Conservation (phyloP, 2,329 filamentous ascomycete genomes). For the Botryotinia globosa region DNA sequence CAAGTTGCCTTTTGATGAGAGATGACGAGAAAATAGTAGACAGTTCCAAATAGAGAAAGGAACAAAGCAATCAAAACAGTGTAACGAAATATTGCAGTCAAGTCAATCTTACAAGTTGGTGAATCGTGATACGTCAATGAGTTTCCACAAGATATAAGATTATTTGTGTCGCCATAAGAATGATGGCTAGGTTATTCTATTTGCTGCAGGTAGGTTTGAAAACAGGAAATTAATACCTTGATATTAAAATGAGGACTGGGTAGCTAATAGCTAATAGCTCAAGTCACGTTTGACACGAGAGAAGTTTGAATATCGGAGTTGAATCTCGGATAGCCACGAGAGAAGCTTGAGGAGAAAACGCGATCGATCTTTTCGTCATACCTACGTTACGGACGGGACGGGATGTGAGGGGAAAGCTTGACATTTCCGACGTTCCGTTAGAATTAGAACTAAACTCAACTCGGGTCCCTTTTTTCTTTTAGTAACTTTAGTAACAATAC, state of each 20-base stretch:
- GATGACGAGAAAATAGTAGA: not conserved
- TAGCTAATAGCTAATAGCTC: not conserved
- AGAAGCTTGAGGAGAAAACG: slow-evolving; percentile 1
- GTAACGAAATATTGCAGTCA: not conserved
- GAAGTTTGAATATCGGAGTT: not conserved
- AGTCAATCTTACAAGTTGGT: not conserved
- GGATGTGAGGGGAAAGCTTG: not conserved
- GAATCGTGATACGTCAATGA: not conserved
- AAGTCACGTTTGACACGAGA: not conserved
- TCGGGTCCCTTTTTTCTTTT: not conserved
- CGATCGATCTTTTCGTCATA: slow-evolving; percentile 12
- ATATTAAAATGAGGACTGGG: not conserved
- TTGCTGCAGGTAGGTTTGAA: not conserved
- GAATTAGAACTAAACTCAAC: not conserved
- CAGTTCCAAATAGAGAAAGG: not conserved
- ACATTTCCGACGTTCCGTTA: slow-evolving; percentile 5
- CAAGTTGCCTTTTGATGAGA: slow-evolving; percentile 5
- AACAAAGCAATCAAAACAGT: slow-evolving; percentile 10
- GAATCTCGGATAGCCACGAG: slow-evolving; percentile 5
- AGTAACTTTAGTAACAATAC: not conserved
- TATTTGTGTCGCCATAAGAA: slow-evolving; percentile 7
- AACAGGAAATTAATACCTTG: not conserved
- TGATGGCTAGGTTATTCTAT: not conserved
- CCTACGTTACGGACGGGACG: not conserved
- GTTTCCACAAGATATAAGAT: not conserved